Conservation (phyloP, 257 asterid species). For the Euphrasia confusa region DNA sequence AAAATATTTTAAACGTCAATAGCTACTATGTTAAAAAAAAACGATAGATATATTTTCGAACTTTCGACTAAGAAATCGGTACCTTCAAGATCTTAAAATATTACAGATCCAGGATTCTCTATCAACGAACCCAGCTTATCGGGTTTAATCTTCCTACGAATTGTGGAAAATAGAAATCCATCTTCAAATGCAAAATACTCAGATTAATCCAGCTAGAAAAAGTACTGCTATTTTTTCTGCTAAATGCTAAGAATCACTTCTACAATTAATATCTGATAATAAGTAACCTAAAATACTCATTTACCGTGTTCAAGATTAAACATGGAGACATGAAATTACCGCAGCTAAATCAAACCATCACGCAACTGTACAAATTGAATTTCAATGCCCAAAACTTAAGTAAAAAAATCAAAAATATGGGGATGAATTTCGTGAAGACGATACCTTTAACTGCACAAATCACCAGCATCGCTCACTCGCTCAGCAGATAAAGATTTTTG, state of each 20-base stretch:
- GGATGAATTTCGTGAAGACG: neutral
- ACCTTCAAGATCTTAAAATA: neutral
- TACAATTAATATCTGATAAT: neutral
- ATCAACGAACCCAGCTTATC: no score
- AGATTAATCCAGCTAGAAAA: no score
- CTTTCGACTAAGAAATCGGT: conserved; percentile 1
- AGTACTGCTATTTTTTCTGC: neutral
- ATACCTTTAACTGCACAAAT: conserved; percentile 7
- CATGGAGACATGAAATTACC: neutral
- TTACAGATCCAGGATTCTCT: neutral
- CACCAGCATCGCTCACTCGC: neutral
- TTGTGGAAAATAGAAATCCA: neutral
- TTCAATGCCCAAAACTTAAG: neutral
- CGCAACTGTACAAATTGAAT: neutral
- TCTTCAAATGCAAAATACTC: neutral
- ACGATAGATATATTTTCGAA: neutral
- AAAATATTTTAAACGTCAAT: neutral
- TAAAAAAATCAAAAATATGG: neutral
- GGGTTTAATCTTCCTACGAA: no score
- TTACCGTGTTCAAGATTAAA: conserved; percentile 6
- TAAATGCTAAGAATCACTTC: neutral
- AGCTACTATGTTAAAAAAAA: neutral
- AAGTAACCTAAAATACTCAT: conserved; percentile 2
- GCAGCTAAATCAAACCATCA: neutral
- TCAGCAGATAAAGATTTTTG: no score